Evolutionary conservation across 306 rosid species (phyloP).

Genomic region (Lithocarpus polystachyus): DNA sequence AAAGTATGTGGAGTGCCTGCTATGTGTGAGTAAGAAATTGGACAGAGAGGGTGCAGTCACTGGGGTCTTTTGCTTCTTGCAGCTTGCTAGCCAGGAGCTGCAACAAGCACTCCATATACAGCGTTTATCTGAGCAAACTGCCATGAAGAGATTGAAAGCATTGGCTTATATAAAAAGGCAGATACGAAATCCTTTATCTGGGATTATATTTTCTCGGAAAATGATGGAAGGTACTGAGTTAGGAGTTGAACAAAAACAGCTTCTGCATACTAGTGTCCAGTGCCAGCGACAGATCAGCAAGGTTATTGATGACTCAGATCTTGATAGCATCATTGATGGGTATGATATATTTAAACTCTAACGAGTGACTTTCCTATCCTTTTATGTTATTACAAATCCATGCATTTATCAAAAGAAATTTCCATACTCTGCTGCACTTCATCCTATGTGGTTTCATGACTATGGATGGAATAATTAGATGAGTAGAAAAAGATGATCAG

Average conservation of each 20-base stretch:
- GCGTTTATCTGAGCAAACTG: slow-evolving; percentile 76
- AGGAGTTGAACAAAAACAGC: slow-evolving; percentile 64
- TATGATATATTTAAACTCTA: slow-evolving; percentile 28
- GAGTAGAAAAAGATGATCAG: neutral
- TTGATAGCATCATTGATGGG: slow-evolving; percentile 88
- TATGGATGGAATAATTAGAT: neutral
- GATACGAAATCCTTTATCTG: slow-evolving; percentile 62
- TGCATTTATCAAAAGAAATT: neutral
- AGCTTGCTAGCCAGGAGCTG: slow-evolving; percentile 87
- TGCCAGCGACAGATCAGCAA: slow-evolving; percentile 90
- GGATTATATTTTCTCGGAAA: slow-evolving; percentile 60
- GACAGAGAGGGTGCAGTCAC: slow-evolving; percentile 70
- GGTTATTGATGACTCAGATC: slow-evolving; percentile 86
- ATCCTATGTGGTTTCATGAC: neutral
- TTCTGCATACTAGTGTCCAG: slow-evolving; percentile 62
- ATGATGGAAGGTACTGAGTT: slow-evolving; percentile 75
- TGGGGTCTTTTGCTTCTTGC: slow-evolving; percentile 94
- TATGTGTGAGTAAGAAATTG: slow-evolving; percentile 77
- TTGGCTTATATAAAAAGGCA: slow-evolving; percentile 76
- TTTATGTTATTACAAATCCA: neutral
- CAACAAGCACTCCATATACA: slow-evolving; percentile 84
- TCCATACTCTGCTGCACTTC: neutral
- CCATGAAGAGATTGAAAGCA: slow-evolving; percentile 73
- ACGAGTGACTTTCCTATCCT: neutral
- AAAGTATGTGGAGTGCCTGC: slow-evolving; percentile 74